Base-by-base conservation (phyloP, 2,329 filamentous ascomycete species). In the Escovopsis sp. region DNA sequence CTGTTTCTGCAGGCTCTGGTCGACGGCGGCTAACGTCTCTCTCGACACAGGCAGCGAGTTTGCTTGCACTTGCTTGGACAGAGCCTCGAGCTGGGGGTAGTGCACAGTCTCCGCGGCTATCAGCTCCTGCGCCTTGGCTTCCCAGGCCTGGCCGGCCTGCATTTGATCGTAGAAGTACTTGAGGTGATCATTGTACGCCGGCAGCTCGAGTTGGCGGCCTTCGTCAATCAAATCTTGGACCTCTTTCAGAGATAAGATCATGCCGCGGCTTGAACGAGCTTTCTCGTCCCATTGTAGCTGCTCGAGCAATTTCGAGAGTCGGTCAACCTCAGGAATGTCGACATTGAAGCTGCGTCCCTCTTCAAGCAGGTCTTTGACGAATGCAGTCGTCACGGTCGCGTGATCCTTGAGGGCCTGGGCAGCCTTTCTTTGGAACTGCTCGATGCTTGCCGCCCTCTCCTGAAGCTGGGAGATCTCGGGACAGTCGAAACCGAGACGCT, bases 1-100 rank as follows among this genome's bases (percentile, higher is more conserved):
- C 54, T 98, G 90, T 58, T 94, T 96, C 55, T 86, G 86, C 39
- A 98, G 63, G 37, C 96, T 94, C 33, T 85, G 79, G 48, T 98
- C 90, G 18, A 98, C 84, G 8, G 76, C 70, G 7, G 75, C 72
- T 17, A 93, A 66, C 0, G 86, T 96, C 25, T 87, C 80, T 4
- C 75, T 64, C 1, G 82, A 81, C 15, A 96, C 87, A 0, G 90
- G 88, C 14, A 94, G 66, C 5, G 70, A 69, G 25, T 75, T 69
- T 19, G 54, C 65, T 38, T 68, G 62, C 1, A 87, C 87, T 58
- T 96, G 88, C 34, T 75, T 73, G 2, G 86, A 92, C 5, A 98
- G 65, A 0, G 88, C 85, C 55, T 96, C 90, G 1, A 98, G 71
- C 53, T 98, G 90, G 35, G 87, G 83, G 49, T 93, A 96, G 57